A percentile compares a stretch with the other conserved stretches of the same genome.
Evolutionary conservation across 2,329 filamentous ascomycete genomes (phyloP).

Genomic region (Pestalotiopsis sp.): DNA sequence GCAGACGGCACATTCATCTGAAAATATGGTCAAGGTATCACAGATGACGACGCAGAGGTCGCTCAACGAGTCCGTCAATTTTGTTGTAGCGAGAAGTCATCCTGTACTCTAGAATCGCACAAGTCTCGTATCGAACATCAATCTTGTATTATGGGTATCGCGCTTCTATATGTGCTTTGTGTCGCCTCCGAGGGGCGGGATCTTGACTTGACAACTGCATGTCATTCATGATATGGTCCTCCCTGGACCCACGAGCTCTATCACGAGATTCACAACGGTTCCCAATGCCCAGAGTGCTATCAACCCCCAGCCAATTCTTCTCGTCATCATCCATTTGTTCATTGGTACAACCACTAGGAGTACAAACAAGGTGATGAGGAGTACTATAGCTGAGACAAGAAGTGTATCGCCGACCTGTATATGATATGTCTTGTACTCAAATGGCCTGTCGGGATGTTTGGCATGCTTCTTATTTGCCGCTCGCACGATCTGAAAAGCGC

Average conservation of each 20-base stretch:
- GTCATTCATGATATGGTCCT: not conserved
- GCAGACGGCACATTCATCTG: not conserved
- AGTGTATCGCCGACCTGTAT: slow-evolving; percentile 85
- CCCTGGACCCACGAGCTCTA: slow-evolving; percentile 66
- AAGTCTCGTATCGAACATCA: not conserved
- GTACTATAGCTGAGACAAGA: slow-evolving; percentile 80
- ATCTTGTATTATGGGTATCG: not conserved
- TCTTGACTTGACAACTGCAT: not conserved
- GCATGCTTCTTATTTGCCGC: slow-evolving; percentile 66
- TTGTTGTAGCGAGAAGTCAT: too few relatives aligned
- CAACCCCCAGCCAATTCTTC: slow-evolving; percentile 78
- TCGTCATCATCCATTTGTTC: slow-evolving; percentile 85
- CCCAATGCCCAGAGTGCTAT: slow-evolving; percentile 81
- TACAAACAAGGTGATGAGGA: slow-evolving; percentile 78
- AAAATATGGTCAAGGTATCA: not conserved
- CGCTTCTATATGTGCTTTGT: not conserved
- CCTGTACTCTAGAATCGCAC: not conserved
- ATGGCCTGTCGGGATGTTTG: slow-evolving; percentile 66
- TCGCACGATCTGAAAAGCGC: slow-evolving; percentile 82
- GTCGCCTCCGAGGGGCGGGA: not conserved
- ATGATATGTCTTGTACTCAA: slow-evolving; percentile 75
- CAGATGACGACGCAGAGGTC: not conserved
- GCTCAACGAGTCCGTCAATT: not conserved
- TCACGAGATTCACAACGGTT: slow-evolving; percentile 78
- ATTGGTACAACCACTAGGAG: slow-evolving; percentile 80